Percentiles rank a stretch among this genome's conserved stretches.
phyloP scores from a whole-genome alignment of 2,329 filamentous ascomycete genomes.

The Ophiocordyceps sinensis region DNA sequence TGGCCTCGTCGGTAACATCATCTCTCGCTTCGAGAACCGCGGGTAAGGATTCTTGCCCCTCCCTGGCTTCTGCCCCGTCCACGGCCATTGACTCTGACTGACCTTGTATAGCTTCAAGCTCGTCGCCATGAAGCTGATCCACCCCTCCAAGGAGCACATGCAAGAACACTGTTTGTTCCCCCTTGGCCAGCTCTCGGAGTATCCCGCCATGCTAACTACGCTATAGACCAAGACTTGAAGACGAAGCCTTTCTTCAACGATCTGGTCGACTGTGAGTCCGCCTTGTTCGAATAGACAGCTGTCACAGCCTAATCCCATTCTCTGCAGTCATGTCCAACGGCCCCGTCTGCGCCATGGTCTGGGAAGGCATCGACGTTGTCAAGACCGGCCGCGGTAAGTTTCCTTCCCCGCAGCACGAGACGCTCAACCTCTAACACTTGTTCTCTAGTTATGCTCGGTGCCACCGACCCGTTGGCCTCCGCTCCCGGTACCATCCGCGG shows the following conservation, averaged over 20 bases:
- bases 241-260: constrained; percentile 79
- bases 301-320: constrained; percentile 3
- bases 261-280: constrained; percentile 68
- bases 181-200: not conserved
- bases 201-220: constrained; percentile 9
- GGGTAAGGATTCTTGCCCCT: constrained; percentile 42
- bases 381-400: constrained; percentile 85
- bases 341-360: constrained; percentile 98
- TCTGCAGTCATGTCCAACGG: constrained; percentile 82
- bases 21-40: constrained; percentile 94
- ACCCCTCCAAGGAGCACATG: constrained; percentile 84
- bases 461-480: constrained; percentile 95
- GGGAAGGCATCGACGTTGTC: constrained; percentile 97
- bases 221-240: constrained; percentile 65
- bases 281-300: not conserved
- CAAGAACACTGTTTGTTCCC: constrained; percentile 71
- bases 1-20: constrained; percentile 94
- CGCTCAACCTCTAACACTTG: constrained; percentile 1
- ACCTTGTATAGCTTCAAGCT: constrained; percentile 70
- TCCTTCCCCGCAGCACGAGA: not conserved
- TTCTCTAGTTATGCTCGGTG: constrained; percentile 67
- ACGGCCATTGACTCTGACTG: constrained; percentile 1
- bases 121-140: constrained; percentile 88
- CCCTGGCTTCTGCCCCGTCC: too few relatives aligned
- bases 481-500: constrained; percentile 97